Evolutionary conservation across 495 filamentous ascomycete species (phyloP), one percentile per base, ranked within the genome.

Genomic region (Penicillium ochrochloron): DNA sequence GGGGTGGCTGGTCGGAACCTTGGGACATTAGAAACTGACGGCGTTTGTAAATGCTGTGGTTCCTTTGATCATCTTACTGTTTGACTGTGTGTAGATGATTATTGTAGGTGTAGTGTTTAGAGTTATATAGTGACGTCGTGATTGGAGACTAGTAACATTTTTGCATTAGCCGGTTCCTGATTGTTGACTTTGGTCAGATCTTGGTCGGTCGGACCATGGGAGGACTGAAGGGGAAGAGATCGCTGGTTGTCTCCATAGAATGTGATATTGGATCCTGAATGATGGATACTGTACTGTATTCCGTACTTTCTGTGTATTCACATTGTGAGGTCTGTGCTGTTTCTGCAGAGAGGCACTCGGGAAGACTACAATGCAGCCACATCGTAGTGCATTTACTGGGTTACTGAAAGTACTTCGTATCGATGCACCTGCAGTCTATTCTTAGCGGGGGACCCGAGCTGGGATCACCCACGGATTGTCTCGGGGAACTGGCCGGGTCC

Each of bases 1-100:
- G 59, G 59, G 59, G 59, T 61, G 59, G 59, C 59, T 61, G 42
- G 27, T 11, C 17, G 19, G 34, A 53, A 39, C 34, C 48, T 25
- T 53, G 59, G 29, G 29, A 37, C 25, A 29, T 39, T 50, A 19
- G 31, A 34, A 23, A 7, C 12, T 27, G 12, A 7, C 5, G 34
- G 42, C 29, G 34, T 35, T 31, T 35, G 42, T 12, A 17, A 34
- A 5, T 42, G 41, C 17, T 19, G 9, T n/a, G 42, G 17, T 44
- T n/a, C 5, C 8, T 44, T 10, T 6, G 15, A 42, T n/a, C 12
- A 17, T n/a, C 15, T 5, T n/a, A 42, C 4, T 27, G 25, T 42
- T 42, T 9, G 33, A 35, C 6, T 8, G 1, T 35, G 33, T 3
- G 8, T 0, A 37, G 6, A 12, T 37, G 0, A 44, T 44, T 15